Evolutionary conservation across 306 rosid genomes (phyloP), one percentile per base, ranked within the genome.

Genomic region (Fagus sylvatica): DNA sequence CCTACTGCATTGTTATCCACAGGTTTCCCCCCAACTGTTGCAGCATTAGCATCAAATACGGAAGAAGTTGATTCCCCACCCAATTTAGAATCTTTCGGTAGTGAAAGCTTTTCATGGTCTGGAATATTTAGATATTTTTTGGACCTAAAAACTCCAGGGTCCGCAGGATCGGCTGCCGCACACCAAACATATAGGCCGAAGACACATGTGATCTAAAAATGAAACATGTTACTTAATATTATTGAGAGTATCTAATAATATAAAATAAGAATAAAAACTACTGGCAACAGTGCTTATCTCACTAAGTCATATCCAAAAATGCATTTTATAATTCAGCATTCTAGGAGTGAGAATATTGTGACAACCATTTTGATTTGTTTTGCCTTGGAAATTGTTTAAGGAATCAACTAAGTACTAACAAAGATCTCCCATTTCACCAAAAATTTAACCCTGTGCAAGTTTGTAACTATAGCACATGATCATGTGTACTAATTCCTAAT

Each of bases 151-250:
- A 95, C 99, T 82, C 99, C 98, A 5, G 89, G 84, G 80, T 95
- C 99, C 3, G 96, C 99, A 12, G 99, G 99, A 87, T 95, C 99
- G 32, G 99, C 95, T 42, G 96, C 98, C 12, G 99, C 96, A 36
- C 99, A 93, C 99, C 99, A 95, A 75, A 93, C 85, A 79, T 93
- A 95, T 48, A 95, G 97, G 82, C 98, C 84, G 73, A 95, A 87
- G 76, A 85, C 97, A n/a, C 93, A 89, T 53, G 85, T 83, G 90
- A 95, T 95, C 99, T 95, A 89, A 81, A 85, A 56, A 80, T 74
- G n/a, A 57, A 57, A 68, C 67, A 80, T 32, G 36, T 87, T 74
- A 81, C 16, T 76, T 34, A 77, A 80, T 39, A 56, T 68, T 8
- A 51, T 39, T 9, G 6, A 39, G 49, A 69, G 75, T 15, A 33